Evolutionary conservation across 1,284 basidiomycete genomes (phyloP), one percentile per base, ranked within the genome.

Genomic region (Ceratorhiza oryzae-sativae): DNA sequence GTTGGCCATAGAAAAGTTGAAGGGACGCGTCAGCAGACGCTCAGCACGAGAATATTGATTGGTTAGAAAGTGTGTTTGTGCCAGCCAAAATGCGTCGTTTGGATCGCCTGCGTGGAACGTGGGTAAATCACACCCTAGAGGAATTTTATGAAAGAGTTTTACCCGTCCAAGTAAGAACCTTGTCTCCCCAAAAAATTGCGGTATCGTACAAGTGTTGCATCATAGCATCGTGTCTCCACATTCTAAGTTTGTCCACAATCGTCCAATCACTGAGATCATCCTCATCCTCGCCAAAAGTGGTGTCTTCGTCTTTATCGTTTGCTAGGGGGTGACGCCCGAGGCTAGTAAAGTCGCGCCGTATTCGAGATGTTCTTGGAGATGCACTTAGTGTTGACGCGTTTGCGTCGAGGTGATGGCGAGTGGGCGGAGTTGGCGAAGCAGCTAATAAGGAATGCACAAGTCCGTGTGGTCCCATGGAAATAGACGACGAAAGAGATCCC

Each of bases 51-150:
- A 90, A 80, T 97, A 99, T 76, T 98, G 94, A 76, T 96, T 91
- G 3, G 92, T 95, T 81, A 95, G 89, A 80, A 98, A 99, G 82
- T 95, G 95, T 0, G 93, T 94, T 80, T 99, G 97, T 0, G 97
- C 97, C 18, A 99, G 88, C 95, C 97, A 98, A 81, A 98, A 99
- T 9, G 95, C 97, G 81, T 99, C 97, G 80, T 97, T 96, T 36
- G 93, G 89, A 76, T 97, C 93, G 75, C 90, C 95, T 95, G 76
- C 13, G 46, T 18, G 72, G 18, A 53, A 23, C 1, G 4, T 51
- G 42, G 2, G 61, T 53, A 60, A 49, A 65, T 45, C 59, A 72
- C 36, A 23, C 13, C 36, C 8, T 6, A 6, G 13, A 39, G 23
- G 13, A 58, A 12, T 55, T 18, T 23, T 23, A 8, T n/a, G 65